Base-by-base conservation (phyloP, 1,139 yeast species). In the Citeromyces siamensis region DNA sequence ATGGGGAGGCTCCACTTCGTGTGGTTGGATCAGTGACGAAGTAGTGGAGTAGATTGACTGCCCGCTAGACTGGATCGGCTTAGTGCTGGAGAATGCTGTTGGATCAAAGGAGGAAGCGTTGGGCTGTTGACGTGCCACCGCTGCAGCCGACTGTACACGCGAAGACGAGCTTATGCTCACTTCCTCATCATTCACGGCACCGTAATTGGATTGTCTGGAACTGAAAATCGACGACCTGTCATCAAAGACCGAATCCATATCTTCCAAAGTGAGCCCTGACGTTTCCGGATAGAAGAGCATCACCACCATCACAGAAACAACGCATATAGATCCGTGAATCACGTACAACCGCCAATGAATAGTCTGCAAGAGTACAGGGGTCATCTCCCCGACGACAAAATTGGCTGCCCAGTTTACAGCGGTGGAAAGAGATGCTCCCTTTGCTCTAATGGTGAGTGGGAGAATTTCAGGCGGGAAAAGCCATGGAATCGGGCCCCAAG, bases 401-500 rank as follows among this genome's bases (percentile, higher is more conserved):
- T 86, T 86, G 60, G 84, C 86, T n/a, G 84, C 71, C 96, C 96
- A 88, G 55, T 86, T 86, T 7, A 94, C 76, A 1, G 95, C 95
- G 0, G 95, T 86, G 0, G 95, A 79, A 44, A 85, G 61, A 1
- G 95, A 85, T 0, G 95, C 94, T 36, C 95, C 95, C 50, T 86
- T 83, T 6, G 95, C 86, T 42, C 96, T 71, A n/a, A 86, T 86
- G 18, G 78, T 66, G 42, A 83, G 71, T 0, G 96, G 96, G 41
- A 88, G 69, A 38, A 88, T 88, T 59, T 86, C 96, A 28, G 81
- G 76, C 35, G 86, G 85, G 59, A 84, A 79, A 48, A 88, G 66
- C 96, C 96, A 86, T 6, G 95, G 95, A 42, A 88, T 78, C 3
- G 96, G 96, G 8, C 95, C 95, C 94, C 95, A 85, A 39, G 82